A percentile compares a stretch with the other conserved stretches of the same genome.
Evolutionary conservation across 805 yeast genomes (phyloP).

Genomic region (Candida mattraensis): DNA sequence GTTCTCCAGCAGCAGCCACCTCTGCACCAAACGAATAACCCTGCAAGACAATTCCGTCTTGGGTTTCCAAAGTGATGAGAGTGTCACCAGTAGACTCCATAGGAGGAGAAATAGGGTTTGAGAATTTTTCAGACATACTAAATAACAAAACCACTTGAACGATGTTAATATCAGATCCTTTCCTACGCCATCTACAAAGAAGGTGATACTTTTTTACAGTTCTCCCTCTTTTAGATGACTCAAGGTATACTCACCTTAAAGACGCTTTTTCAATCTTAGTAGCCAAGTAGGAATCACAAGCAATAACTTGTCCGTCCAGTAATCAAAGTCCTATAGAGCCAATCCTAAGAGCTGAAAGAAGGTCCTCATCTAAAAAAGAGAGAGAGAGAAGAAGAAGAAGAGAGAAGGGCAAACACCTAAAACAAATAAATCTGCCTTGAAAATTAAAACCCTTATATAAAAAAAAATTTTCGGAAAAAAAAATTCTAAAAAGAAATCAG

Average conservation of each 20-base stretch:
- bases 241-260: constrained; percentile 5
- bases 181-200: too few relatives aligned
- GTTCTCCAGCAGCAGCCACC: constrained; percentile 87
- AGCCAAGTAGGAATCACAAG: constrained; percentile 6
- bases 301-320: constrained; percentile 11
- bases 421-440: constrained; percentile 4
- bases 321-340: constrained; percentile 15
- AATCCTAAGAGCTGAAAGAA: constrained; percentile 26
- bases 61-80: constrained; percentile 83
- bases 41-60: constrained; percentile 81
- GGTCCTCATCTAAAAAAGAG: constrained; percentile 40
- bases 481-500: too few relatives aligned
- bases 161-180: constrained; percentile 5
- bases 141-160: constrained; percentile 3
- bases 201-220: too few relatives aligned
- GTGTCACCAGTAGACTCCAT: constrained; percentile 81
- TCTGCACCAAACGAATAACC: constrained; percentile 98
- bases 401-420: constrained; percentile 23
- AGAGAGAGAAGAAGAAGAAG: constrained; percentile 35
- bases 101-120: constrained; percentile 88
- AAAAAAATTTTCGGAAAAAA: constrained; percentile 12
- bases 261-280: constrained; percentile 12
- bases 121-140: constrained; percentile 46
- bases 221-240: not conserved
- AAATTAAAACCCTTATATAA: constrained; percentile 7